Evolutionary conservation across 371 early-diverging fungal genomes (phyloP), one percentile per base, ranked within the genome.

Genomic region (Rhizomucor miehei): DNA sequence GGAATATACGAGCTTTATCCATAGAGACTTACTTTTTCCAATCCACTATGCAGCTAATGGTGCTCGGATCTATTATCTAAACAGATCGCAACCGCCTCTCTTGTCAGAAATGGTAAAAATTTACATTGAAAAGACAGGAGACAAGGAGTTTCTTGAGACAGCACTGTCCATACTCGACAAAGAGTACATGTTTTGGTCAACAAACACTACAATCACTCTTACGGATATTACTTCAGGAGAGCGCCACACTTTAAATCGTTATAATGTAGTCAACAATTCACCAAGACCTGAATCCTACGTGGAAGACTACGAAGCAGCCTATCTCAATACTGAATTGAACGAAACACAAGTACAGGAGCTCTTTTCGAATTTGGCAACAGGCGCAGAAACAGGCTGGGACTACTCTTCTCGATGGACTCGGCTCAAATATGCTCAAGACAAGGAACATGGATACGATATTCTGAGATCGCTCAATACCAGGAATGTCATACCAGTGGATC

Each of bases 351-450:
- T 75, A 38, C 47, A 50, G 3, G 56, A 41, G 2, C 53, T 89
- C 11, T 93, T 84, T 60, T 69, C 80, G 1, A 85, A 93, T 38
- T 59, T 93, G 45, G 90, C 90, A 14, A 75, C 93, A 0, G 91
- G 84, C 19, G 92, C 97, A 3, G 95, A 97, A 67, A 81, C 88
- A 14, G 97, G 97, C 9, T 91, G 91, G 91, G 95, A 95, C 69
- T 95, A 86, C 60, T 82, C 88, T 16, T 76, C 85, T 2, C 78
- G 94, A 25, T 92, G 91, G 90, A 67, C 87, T 5, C 63, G 56
- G 9, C 40, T 63, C 36, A 65, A 77, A 10, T 25, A 24, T 8
- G 69, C 68, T 1, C 58, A 67, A 44, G 52, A 45, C 3, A 58
- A 63, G 25, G 60, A 47, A 14, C 44, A 34, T 24, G 21, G 21